Evolutionary conservation across 1,139 yeast genomes (phyloP), one percentile per base, ranked within the genome.

Genomic region (Yamadazyma atlantica): DNA sequence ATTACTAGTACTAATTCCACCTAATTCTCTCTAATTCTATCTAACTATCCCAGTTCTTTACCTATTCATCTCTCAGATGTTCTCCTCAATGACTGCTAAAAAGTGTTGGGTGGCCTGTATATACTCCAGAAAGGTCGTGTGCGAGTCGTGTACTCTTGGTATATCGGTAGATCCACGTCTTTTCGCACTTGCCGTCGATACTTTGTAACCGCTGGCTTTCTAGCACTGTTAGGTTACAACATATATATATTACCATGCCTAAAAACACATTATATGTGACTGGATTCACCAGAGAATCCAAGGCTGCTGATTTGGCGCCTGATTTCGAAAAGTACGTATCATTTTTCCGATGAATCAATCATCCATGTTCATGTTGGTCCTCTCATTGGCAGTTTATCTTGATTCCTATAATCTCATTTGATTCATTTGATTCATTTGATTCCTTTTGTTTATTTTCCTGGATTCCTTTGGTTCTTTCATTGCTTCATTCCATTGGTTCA

Each of bases 221-320:
- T n/a, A n/a, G n/a, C n/a, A n/a, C n/a, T n/a, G n/a, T n/a, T n/a
- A n/a, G n/a, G n/a, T n/a, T n/a, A n/a, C n/a, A n/a, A n/a, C n/a
- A n/a, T n/a, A n/a, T n/a, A n/a, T 19, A 19, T 19, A 7, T 7
- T 7, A 38, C 32, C 23, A 75, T 75, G 81, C 80, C 80, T 19
- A 69, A 68, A 52, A 75, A 73, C 51, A 78, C 84, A 18, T 65
- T 80, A 40, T 79, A 79, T 54, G 83, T 80, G 32, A 75, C 83
- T 5, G 85, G 88, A 21, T 82, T 82, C 55, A 58, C 69, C 32
- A 72, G 69, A 44, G 85, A 75, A 30, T 66, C 80, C 39, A 71
- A 75, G 54, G 88, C 88, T 22, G 77, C 78, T 35, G 84, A 78
- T 44, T 68, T 83, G 48, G 88, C 87, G 9, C 78, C 80, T 25